phyloP scores from a whole-genome alignment of 371 early-diverging fungal genomes.

The Apophysomyces elegans region DNA sequence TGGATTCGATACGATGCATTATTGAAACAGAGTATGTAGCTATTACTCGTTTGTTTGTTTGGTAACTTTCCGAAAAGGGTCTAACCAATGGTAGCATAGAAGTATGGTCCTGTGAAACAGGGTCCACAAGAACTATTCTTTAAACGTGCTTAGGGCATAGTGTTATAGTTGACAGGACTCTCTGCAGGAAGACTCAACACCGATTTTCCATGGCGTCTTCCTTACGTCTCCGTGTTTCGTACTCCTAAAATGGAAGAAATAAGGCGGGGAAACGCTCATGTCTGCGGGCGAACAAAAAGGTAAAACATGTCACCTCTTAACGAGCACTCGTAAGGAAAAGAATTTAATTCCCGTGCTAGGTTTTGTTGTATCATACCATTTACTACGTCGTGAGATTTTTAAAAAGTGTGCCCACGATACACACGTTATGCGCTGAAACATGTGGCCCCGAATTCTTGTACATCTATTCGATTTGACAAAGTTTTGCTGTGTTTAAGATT shows the following conservation, averaged over 20 bases:
- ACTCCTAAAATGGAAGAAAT: conserved; percentile 6
- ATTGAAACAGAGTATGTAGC: background rate
- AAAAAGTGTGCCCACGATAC: background rate
- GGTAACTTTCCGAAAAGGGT: background rate
- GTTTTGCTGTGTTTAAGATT: background rate
- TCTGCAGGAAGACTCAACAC: background rate
- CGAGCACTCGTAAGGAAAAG: background rate
- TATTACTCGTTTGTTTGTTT: background rate
- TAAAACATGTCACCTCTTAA: background rate
- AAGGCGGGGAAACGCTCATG: conserved; percentile 11
- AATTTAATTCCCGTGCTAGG: background rate
- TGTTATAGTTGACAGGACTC: background rate
- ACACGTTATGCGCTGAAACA: background rate
- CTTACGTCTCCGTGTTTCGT: background rate
- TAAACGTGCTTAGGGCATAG: background rate
- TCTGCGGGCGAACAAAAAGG: background rate
- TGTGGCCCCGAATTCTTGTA: background rate
- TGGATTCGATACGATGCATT: background rate
- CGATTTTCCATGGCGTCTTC: background rate
- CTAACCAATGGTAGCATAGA: background rate
- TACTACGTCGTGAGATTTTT: conserved; percentile 8
- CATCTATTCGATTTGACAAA: background rate
- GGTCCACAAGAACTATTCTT: conserved; percentile 1
- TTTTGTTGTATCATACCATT: conserved; percentile 6
- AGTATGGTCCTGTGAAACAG: background rate